Conservation (phyloP, 371 early-diverging fungal genomes). For the Zychaea mexicana region DNA sequence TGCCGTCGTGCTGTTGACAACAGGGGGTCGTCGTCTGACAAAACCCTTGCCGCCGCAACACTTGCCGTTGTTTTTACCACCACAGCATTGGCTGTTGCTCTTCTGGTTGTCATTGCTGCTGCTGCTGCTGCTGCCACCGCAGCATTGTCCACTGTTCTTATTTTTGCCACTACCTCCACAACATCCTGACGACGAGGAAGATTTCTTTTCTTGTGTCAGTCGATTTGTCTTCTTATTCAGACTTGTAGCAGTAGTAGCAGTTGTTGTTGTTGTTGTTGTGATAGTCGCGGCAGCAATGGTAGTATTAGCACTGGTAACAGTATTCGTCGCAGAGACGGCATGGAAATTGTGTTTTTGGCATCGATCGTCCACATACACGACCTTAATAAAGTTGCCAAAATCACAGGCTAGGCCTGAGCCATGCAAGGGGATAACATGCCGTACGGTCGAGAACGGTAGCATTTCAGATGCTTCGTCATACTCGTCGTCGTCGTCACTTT, state of each 20-base stretch:
- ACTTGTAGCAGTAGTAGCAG: neutral
- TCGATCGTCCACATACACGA: slow-evolving; percentile 26
- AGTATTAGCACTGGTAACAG: neutral
- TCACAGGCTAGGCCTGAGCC: slow-evolving; percentile 43
- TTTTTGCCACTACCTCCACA: slow-evolving; percentile 2
- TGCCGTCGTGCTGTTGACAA: too few species aligned
- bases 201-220: neutral
- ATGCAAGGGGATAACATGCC: slow-evolving; percentile 25
- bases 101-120: too few species aligned
- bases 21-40: neutral
- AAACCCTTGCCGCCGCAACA: neutral
- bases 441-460: slow-evolving; percentile 38
- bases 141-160: slow-evolving; percentile 2
- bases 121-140: slow-evolving; percentile 2
- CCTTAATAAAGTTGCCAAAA: slow-evolving; percentile 50
- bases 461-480: slow-evolving; percentile 30
- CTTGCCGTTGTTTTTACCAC: neutral
- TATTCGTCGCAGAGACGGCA: neutral
- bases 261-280: neutral
- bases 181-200: neutral
- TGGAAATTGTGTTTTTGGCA: neutral
- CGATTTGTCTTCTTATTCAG: too few species aligned
- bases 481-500: slow-evolving; percentile 15
- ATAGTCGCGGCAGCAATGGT: neutral
- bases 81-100: neutral